A percentile compares a stretch with the other conserved stretches of the same genome.
Evolutionary conservation across 2,329 filamentous ascomycete species (phyloP).

Genomic region (Stagonosporopsis vannaccii): DNA sequence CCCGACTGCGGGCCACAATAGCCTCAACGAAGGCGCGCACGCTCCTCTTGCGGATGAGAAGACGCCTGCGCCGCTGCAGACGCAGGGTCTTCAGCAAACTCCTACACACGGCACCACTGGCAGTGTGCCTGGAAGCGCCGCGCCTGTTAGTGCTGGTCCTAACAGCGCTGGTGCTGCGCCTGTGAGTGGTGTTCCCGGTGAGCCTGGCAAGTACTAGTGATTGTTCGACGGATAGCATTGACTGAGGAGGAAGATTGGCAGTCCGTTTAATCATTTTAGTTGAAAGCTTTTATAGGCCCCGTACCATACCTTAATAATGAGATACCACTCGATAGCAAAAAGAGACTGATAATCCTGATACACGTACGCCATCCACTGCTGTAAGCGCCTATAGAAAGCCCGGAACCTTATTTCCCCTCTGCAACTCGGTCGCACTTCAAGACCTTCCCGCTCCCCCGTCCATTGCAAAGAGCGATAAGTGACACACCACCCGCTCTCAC

Average conservation of each 20-base stretch:
- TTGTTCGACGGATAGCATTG: neutral
- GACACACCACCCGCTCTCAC: neutral
- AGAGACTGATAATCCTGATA: neutral
- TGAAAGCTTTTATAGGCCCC: neutral
- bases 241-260: neutral
- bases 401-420: no score
- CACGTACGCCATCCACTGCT: no score
- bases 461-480: no score
- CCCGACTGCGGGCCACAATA: slow-evolving; percentile 29
- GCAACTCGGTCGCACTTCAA: no score
- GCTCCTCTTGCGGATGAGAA: slow-evolving; percentile 17
- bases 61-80: slow-evolving; percentile 43
- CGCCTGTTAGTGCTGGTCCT: slow-evolving; percentile 14
- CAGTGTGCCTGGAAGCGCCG: slow-evolving; percentile 26
- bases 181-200: slow-evolving; percentile 28
- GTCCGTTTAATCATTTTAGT: neutral
- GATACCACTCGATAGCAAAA: neutral
- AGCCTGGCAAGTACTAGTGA: slow-evolving; percentile 42
- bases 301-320: neutral
- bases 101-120: slow-evolving; percentile 22
- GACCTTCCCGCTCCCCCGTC: neutral
- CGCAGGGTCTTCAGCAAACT: slow-evolving; percentile 39
- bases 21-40: slow-evolving; percentile 15
- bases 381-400: no score
- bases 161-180: slow-evolving; percentile 15